Evolutionary conservation across 2,329 filamentous ascomycete genomes (phyloP), one percentile per base, ranked within the genome.

Genomic region (Fusarium sp.): DNA sequence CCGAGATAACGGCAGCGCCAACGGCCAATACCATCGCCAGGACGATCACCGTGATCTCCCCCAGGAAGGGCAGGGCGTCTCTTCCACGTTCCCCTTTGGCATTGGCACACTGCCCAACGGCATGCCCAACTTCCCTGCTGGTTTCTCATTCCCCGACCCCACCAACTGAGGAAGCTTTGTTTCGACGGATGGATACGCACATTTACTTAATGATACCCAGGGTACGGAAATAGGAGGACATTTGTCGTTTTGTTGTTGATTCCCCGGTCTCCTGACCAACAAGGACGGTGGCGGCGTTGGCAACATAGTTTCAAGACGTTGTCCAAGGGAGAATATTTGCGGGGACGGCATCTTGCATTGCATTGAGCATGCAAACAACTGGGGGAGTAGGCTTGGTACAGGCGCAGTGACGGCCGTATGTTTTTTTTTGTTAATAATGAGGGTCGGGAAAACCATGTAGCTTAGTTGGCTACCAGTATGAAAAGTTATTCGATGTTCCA

Each of bases 101-200:
- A 79, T 81, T 43, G 75, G 77, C 32, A 80, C 77, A 10, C 52
- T 81, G 55, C 78, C 79, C 8, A 82, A 80, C 30, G 80, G 80
- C 50, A 82, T 82, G 78, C 80, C 80, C 52, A 78, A 75, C 70
- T 82, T 82, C 58, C 79, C 80, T 6, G 66, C 76, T 11, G 79
- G 78, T 19, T 82, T 81, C 53, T 66, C 74, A 19, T 81, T 81
- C 50, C 79, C 79, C 4, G 78, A 79, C 56, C 77, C 78, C 14
- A 71, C 59, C 41, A 57, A 71, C 22, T 68, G 62, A 58, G 32
- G 49, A 47, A n/a, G 20, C 41, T 48, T 63, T 56, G 35, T 59
- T 51, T 40, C 40, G 32, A 27, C 19, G 40, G 51, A 46, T 45
- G 47, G 52, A 55, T 50, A 52, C 40, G 37, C 50, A 46, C 49